Base-by-base conservation (phyloP, 192 early-diverging fungal genomes). In the Mortierella alpina region DNA sequence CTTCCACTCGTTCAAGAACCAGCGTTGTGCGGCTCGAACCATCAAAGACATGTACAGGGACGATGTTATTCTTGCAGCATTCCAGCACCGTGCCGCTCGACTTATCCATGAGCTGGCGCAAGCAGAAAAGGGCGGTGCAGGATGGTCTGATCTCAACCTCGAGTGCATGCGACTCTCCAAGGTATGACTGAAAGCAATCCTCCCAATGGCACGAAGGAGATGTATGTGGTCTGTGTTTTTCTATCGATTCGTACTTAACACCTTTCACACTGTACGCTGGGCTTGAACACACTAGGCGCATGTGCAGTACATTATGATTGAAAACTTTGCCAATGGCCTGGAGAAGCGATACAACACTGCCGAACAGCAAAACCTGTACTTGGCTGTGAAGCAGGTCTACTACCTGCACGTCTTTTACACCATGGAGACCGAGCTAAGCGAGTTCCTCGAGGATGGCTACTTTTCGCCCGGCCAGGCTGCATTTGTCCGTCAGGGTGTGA, bases 61-160 rank as follows among this genome's bases (percentile, higher is more conserved):
- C 12, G 71, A 84, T 22, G 83, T 87, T 15, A 86, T 93, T 65
- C 76, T 92, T 20, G 78, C 82, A 17, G 82, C 93, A 2, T 91
- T 93, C 70, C 88, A 88, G 42, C 90, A 84, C 79, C 91, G 93
- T 62, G 90, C 92, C 1, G 91, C 92, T 10, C 81, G 86, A 55
- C 82, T 93, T 82, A 91, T 90, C n/a, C 73, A 80, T 40, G 86
- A 88, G 51, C 84, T 96, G 42, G 90, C 83, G 55, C 72, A 86
- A 56, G 89, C 93, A 67, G 79, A 88, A 8, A 71, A 73, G 58
- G 53, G 73, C n/a, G 87, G 87, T 20, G 75, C 82, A 59, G 63
- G 84, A 13, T 94, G 91, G 90, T 87, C 93, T 48, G 88, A 90
- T 53, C 88, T 92, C 31, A 88, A 94, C 49, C 89, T 95, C 6